Percentiles rank a stretch among this genome's conserved stretches.
Conservation (phyloP, 129 eudicot species). For the Scalesia atractyloides region DNA sequence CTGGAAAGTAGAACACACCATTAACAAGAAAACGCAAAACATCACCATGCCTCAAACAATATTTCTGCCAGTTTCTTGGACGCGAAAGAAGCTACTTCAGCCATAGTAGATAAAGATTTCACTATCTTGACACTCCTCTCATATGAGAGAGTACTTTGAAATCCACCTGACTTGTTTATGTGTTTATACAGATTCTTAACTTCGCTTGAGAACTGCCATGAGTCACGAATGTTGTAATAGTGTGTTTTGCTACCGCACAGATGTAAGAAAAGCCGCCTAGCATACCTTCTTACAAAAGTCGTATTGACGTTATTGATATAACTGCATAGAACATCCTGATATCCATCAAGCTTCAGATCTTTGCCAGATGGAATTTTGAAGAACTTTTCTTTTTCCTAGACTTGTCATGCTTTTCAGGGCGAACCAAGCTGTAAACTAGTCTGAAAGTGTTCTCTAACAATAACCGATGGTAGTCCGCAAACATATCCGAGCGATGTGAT, state of each 20-base stretch:
- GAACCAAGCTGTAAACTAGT: slow-evolving; percentile 80
- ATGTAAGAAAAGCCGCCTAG: slow-evolving; percentile 94
- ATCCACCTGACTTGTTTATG: slow-evolving; percentile 86
- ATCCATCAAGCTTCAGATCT: slow-evolving; percentile 94
- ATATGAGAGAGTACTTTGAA: slow-evolving; percentile 75
- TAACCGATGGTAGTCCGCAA: slow-evolving; percentile 87
- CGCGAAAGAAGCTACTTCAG: slow-evolving; percentile 96
- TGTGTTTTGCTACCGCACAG: slow-evolving; percentile 98
- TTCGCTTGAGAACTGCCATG: slow-evolving; percentile 98
- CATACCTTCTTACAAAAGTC: slow-evolving; percentile 81
- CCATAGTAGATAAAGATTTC: slow-evolving; percentile 81
- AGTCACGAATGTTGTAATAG: slow-evolving; percentile 86
- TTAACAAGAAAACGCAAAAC: slow-evolving; percentile 75
- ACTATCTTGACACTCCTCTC: slow-evolving; percentile 98
- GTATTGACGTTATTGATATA: slow-evolving; percentile 89
- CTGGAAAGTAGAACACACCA: slow-evolving; percentile 83
- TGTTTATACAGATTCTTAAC: slow-evolving; percentile 84
- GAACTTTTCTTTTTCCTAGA: slow-evolving; percentile 79
- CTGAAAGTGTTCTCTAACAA: slow-evolving; percentile 92
- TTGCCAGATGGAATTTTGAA: slow-evolving; percentile 65
- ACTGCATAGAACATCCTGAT: slow-evolving; percentile 97
- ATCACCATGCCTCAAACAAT: slow-evolving; percentile 86
- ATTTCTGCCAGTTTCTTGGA: slow-evolving; percentile 99
- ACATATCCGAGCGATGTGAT: slow-evolving; percentile 92
- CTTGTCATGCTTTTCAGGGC: slow-evolving; percentile 98